A percentile compares a stretch with the other conserved stretches of the same genome.
phyloP scores from a whole-genome alignment of 352 stramenopile genomes.

The Plasmopara muralis region DNA sequence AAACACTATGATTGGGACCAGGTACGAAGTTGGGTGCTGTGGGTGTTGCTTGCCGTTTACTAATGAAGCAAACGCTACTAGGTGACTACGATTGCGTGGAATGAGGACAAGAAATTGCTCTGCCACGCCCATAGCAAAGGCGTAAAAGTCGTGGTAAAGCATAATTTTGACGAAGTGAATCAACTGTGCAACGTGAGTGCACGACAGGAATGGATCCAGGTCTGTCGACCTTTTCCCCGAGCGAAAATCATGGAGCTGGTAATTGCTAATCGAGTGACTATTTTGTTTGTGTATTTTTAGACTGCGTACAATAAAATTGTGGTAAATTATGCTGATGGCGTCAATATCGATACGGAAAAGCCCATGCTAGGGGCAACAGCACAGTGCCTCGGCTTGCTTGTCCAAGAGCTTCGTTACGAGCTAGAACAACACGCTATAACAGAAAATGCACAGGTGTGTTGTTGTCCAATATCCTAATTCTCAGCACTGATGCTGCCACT shows the following conservation, averaged over 20 bases:
- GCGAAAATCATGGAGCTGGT: too few species aligned
- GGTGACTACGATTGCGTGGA: constrained; percentile 80
- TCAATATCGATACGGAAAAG: constrained; percentile 83
- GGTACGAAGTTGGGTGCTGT: constrained; percentile 10
- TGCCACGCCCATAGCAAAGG: constrained; percentile 72
- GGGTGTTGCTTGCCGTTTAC: too few species aligned
- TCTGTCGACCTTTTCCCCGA: constrained; percentile 4
- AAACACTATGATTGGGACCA: constrained; percentile 74
- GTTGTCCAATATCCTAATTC: not conserved
- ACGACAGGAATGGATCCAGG: constrained; percentile 52
- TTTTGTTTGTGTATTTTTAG: constrained; percentile 17
- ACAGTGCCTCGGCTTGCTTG: constrained; percentile 44
- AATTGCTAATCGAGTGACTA: not conserved
- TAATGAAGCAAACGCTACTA: constrained; percentile 8
- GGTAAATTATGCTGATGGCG: constrained; percentile 62
- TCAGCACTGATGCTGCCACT: not conserved
- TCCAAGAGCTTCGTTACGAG: constrained; percentile 56
- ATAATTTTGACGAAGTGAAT: constrained; percentile 69
- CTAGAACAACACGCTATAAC: constrained; percentile 50
- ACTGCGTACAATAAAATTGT: constrained; percentile 54
- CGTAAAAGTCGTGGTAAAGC: constrained; percentile 72
- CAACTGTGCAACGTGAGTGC: constrained; percentile 49
- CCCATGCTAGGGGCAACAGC: constrained; percentile 39
- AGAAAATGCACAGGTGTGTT: constrained; percentile 48
- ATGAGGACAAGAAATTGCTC: constrained; percentile 73